Conservation (phyloP, 257 asterid species). For the Ajuga chamaepitys region DNA sequence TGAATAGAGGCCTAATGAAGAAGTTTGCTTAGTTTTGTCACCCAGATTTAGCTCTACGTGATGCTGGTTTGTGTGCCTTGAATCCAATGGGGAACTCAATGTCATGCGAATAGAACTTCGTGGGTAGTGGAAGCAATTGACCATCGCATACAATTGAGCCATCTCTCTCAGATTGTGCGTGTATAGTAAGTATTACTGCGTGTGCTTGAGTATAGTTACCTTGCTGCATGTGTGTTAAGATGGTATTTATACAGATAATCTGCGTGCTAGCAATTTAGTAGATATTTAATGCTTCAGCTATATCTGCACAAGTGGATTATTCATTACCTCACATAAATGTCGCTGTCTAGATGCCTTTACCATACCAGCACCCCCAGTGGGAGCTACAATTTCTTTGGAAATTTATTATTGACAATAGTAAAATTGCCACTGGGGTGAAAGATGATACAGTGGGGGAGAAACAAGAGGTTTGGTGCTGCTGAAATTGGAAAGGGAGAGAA, state of each 20-base stretch:
- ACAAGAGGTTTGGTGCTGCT: too few species aligned
- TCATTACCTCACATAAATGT: too few species aligned
- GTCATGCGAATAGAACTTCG: constrained; percentile 3
- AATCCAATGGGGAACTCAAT: background rate
- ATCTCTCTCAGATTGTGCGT: background rate
- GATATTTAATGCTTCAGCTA: too few species aligned
- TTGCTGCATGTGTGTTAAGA: background rate
- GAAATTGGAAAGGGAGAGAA: too few species aligned
- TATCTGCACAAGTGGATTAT: background rate
- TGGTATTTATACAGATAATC: too few species aligned
- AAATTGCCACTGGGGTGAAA: too few species aligned
- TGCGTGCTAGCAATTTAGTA: too few species aligned
- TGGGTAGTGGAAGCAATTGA: background rate
- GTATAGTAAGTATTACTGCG: background rate
- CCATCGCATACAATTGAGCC: constrained; percentile 18
- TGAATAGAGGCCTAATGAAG: constrained; percentile 23
- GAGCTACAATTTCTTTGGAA: too few species aligned
- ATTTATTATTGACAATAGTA: too few species aligned
- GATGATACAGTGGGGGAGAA: too few species aligned
- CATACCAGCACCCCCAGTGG: too few species aligned
- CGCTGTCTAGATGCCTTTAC: too few species aligned
- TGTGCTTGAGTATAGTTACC: background rate
- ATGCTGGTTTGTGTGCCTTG: background rate
- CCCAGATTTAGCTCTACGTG: background rate
- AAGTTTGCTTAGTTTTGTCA: constrained; percentile 6